Conservation (phyloP, 2,329 filamentous ascomycete genomes). For the Cladosporium sp. region DNA sequence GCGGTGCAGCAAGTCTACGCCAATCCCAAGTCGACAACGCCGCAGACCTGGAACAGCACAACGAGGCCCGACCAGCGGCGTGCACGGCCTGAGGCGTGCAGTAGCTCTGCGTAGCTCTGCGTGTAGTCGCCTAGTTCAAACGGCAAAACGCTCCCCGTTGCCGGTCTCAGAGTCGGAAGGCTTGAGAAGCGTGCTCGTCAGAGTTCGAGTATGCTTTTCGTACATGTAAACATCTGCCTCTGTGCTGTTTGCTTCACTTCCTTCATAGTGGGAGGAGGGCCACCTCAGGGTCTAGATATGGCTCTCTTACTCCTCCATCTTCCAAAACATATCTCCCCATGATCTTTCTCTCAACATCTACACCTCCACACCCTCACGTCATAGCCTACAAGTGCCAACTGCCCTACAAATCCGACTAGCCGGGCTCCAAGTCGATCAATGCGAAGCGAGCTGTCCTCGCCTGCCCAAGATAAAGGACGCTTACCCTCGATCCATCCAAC, state of each 20-base stretch:
- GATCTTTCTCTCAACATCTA: background rate
- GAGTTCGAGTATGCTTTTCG: background rate
- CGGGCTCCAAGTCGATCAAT: background rate
- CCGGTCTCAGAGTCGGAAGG: constrained; percentile 5
- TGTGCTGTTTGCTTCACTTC: background rate
- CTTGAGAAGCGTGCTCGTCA: constrained; percentile 3
- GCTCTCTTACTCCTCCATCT: background rate
- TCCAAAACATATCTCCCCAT: background rate
- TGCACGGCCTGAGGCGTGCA: background rate
- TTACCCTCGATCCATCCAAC: background rate
- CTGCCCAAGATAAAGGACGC: constrained; percentile 5
- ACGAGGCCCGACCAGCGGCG: background rate
- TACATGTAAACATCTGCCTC: background rate
- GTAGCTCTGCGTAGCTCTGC: background rate
- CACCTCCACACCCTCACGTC: background rate
- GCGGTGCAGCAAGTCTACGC: background rate
- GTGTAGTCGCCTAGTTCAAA: background rate
- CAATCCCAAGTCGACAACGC: background rate
- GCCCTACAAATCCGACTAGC: background rate
- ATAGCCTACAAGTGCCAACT: background rate
- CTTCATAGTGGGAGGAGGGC: background rate
- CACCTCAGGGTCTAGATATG: background rate
- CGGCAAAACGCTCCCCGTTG: constrained; percentile 7
- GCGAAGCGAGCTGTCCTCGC: background rate
- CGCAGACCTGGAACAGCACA: background rate